Conservation (phyloP, 2,329 filamentous ascomycete genomes). For the Venturia aucupariae region DNA sequence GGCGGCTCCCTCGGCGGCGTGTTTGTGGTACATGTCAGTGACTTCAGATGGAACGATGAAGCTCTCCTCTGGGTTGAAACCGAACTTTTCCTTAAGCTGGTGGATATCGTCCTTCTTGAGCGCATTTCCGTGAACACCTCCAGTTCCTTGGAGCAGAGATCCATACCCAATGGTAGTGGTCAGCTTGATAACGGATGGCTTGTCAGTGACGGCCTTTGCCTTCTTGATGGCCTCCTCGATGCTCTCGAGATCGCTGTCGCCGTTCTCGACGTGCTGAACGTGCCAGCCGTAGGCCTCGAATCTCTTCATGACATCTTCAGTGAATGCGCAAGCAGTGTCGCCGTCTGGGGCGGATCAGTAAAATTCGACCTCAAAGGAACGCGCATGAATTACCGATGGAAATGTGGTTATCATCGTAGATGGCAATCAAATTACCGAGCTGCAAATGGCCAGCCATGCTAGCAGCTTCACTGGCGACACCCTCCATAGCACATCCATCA, state of each 20-base stretch:
- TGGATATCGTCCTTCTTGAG: constrained; percentile 91
- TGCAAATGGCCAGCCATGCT: constrained; percentile 92
- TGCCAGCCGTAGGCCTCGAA: constrained; percentile 99
- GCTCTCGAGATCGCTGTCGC: constrained; percentile 75
- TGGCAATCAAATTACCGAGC: constrained; percentile 91
- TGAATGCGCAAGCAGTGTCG: constrained; percentile 93
- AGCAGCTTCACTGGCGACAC: constrained; percentile 85
- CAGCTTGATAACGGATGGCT: constrained; percentile 94
- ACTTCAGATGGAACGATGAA: constrained; percentile 93
- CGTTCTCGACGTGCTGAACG: constrained; percentile 71
- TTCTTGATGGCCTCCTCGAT: constrained; percentile 85
- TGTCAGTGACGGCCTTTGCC: constrained; percentile 82
- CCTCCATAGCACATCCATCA: constrained; percentile 98
- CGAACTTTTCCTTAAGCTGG: constrained; percentile 89
- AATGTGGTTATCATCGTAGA: constrained; percentile 99
- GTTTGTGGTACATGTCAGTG: constrained; percentile 83
- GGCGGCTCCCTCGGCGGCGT: constrained; percentile 75
- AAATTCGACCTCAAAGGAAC: constrained; percentile 6
- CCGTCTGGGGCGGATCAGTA: constrained; percentile 51
- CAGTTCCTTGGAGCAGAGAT: constrained; percentile 84
- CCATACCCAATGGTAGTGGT: constrained; percentile 96
- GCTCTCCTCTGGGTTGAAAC: constrained; percentile 87
- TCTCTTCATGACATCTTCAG: constrained; percentile 88
- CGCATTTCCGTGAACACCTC: constrained; percentile 91
- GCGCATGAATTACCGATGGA: constrained; percentile 51